These are phyloP conservation scores for Exophiala sideris DNA, from an alignment of 2,329 filamentous ascomycete species.

Conservation along the genomic window DNA sequence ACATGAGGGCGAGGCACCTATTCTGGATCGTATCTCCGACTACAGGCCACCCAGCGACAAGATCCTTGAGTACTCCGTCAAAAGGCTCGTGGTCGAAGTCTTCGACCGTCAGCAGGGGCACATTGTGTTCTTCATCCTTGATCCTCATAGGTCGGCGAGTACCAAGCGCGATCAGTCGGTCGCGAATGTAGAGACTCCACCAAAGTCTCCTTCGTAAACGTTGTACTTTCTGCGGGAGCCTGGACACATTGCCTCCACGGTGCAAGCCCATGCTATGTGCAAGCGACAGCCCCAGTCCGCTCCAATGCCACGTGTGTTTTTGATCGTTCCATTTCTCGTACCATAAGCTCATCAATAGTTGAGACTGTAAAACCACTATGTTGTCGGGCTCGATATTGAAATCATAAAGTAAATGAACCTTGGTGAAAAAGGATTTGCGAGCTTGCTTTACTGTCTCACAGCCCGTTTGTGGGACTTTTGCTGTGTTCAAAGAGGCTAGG, in stretches of 20 bases:
- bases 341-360: slow-evolving; percentile 95
- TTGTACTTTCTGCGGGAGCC: slow-evolving; percentile 68
- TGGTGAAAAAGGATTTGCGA: not conserved
- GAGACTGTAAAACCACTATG: slow-evolving; percentile 78
- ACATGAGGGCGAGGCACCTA: no score
- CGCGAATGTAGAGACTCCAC: slow-evolving; percentile 96
- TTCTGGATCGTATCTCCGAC: no score
- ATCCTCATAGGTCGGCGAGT: slow-evolving; percentile 79
- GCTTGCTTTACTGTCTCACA: not conserved
- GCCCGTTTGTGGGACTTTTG: no score
- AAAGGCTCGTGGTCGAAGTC: no score
- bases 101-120: not conserved
- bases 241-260: slow-evolving; percentile 72
- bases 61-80: no score
- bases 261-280: slow-evolving; percentile 93
- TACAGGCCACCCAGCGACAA: no score
- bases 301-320: slow-evolving; percentile 98
- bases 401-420: slow-evolving; percentile 72
- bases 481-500: slow-evolving; percentile 66
- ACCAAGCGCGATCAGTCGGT: slow-evolving; percentile 82
- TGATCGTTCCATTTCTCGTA: slow-evolving; percentile 95
- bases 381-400: slow-evolving; percentile 91
- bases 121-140: not conserved
- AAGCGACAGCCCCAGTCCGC: slow-evolving; percentile 90
- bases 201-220: slow-evolving; percentile 90